Conservation (phyloP, 2,329 filamentous ascomycete genomes). For the Penicillium vulpinum region DNA sequence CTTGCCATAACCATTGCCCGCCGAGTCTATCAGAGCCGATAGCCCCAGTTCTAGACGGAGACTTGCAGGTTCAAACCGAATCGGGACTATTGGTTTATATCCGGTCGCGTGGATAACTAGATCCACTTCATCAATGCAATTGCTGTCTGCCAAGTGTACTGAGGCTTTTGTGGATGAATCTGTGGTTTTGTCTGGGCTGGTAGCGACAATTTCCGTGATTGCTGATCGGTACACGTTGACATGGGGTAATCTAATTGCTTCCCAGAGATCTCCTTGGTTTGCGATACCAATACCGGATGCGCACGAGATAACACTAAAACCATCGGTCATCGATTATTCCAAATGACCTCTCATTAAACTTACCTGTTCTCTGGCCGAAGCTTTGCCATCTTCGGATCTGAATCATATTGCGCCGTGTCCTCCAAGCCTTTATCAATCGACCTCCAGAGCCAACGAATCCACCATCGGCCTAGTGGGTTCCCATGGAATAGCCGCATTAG, state of each 20-base stretch:
- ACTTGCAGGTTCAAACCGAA: conserved; percentile 16
- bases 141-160: conserved; percentile 12
- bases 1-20: background rate
- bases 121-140: conserved; percentile 16
- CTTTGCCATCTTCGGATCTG: conserved; percentile 20
- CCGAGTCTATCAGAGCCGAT: background rate
- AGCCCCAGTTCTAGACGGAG: conserved; percentile 19
- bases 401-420: conserved; percentile 16
- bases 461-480: conserved; percentile 23
- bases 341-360: background rate
- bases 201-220: conserved; percentile 7
- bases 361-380: conserved; percentile 24
- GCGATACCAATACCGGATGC: conserved; percentile 24
- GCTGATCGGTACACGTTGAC: conserved; percentile 24
- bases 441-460: conserved; percentile 21
- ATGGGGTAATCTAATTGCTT: conserved; percentile 20
- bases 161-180: background rate
- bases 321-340: background rate
- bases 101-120: conserved; percentile 27
- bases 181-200: background rate
- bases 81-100: conserved; percentile 23
- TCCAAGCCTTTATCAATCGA: conserved; percentile 17
- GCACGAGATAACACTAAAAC: conserved; percentile 22
- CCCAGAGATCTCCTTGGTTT: conserved; percentile 28
- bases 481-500: conserved; percentile 20